Evolutionary conservation across 2,329 filamentous ascomycete species (phyloP).

Genomic region (Penicillium sp.): DNA sequence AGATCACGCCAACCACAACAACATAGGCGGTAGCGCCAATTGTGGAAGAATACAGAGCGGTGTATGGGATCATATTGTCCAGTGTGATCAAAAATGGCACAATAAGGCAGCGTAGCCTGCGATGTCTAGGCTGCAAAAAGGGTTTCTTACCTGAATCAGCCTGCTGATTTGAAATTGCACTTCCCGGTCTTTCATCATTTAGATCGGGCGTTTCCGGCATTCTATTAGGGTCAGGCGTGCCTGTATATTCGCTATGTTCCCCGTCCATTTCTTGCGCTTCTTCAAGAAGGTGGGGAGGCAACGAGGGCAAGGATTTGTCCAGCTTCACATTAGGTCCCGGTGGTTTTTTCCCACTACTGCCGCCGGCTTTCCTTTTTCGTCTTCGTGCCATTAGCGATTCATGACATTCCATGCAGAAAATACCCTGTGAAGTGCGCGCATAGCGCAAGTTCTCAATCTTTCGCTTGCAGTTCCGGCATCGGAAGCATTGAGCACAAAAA

Average conservation of each 20-base stretch:
- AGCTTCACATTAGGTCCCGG: constrained; percentile 59
- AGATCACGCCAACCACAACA: background rate
- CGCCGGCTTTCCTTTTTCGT: constrained; percentile 76
- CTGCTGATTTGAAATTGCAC: constrained; percentile 24
- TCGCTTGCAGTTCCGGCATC: constrained; percentile 95
- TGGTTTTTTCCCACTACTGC: constrained; percentile 34
- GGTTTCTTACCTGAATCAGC: constrained; percentile 32
- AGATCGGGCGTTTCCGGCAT: constrained; percentile 19
- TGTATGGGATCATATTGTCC: background rate
- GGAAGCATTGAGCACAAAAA: constrained; percentile 95
- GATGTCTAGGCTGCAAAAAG: background rate
- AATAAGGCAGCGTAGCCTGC: background rate
- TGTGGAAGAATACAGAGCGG: background rate
- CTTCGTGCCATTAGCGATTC: constrained; percentile 92
- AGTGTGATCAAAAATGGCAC: background rate
- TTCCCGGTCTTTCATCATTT: constrained; percentile 21
- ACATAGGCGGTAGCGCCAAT: background rate
- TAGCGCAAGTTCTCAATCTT: constrained; percentile 99
- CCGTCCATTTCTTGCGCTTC: constrained; percentile 60
- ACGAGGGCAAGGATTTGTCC: constrained; percentile 88
- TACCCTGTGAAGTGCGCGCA: constrained; percentile 94
- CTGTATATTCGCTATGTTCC: constrained; percentile 62
- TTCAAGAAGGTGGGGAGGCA: constrained; percentile 69
- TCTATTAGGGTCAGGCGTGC: constrained; percentile 40
- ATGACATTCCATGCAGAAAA: constrained; percentile 99